Conservation (phyloP, 148 eudicot genomes). For the Oxyria digyna region DNA sequence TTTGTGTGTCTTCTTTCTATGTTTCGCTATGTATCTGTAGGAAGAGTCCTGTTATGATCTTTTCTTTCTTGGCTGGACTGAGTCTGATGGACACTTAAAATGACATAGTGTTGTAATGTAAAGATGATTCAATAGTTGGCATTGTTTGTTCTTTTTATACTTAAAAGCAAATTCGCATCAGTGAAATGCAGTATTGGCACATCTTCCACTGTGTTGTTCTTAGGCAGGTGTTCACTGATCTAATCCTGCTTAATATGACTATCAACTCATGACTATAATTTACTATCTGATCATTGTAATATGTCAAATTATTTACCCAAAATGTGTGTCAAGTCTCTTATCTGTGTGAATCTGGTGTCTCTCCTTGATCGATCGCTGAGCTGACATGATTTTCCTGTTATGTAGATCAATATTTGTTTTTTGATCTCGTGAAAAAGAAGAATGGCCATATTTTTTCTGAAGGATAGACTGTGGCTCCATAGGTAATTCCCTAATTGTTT, state of each 20-base stretch:
- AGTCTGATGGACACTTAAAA: not conserved
- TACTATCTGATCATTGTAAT: not conserved
- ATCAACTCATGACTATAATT: not conserved
- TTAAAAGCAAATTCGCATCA: too few species aligned
- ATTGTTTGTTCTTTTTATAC: too few species aligned
- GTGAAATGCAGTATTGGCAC: not conserved
- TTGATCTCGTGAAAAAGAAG: not conserved
- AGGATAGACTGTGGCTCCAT: not conserved
- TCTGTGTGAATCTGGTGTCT: not conserved
- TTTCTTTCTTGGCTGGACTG: not conserved
- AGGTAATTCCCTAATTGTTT: not conserved
- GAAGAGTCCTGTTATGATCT: not conserved
- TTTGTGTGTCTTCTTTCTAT: not conserved
- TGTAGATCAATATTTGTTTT: not conserved
- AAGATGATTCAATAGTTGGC: not conserved
- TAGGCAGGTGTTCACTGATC: not conserved
- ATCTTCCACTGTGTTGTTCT: not conserved
- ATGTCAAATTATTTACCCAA: not conserved
- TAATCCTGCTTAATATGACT: not conserved
- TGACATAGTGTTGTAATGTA: not conserved
- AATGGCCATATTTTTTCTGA: not conserved
- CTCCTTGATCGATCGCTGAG: not conserved
- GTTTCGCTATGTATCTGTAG: not conserved
- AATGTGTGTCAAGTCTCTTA: not conserved
- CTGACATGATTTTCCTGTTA: not conserved